Base-by-base conservation (phyloP, 768 basidiomycete genomes). In the Boletus huronensis region DNA sequence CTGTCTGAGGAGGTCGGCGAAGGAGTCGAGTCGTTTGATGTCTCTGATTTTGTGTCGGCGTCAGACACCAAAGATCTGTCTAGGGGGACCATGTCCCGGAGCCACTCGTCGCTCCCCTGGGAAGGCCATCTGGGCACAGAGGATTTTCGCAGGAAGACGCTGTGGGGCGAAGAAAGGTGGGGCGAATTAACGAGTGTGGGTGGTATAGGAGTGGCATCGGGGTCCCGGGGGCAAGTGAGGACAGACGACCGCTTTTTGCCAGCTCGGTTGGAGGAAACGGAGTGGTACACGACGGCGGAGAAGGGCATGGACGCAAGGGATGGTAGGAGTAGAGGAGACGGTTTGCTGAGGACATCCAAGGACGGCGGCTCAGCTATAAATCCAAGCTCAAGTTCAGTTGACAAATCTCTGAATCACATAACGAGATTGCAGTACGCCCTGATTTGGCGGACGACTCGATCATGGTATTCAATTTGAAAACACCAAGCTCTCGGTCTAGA, bases 41-140 rank as follows among this genome's bases (percentile, higher is more conserved):
- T 21, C 55, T 58, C 65, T 31, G 60, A 66, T 57, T n/a, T 53
- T 0, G 61, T 2, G 36, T 66, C 65, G 29, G n/a, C 48, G 10
- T 63, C 63, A 2, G 46, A 48, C 5, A 9, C 35, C 7, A 5
- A 13, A 19, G 56, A 36, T 64, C 48, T 25, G 57, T 62, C 42
- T 41, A 62, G 39, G 9, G 84, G 84, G 2, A 85, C 73, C 59
- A 83, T 85, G 72, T 86, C 84, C 67, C 80, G 76, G 50, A 86
- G 72, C 84, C 84, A 86, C 57, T 73, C 72, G 60, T 85, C 79
- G 55, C 83, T 80, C 61, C 74, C 76, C 45, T 78, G 74, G 46
- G 74, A 78, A 17, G 81, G 81, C 10, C 71, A 61, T 36, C 60
- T 73, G 16, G 72, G 70, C 10, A 71, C 28, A 3, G 65, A 50